Percentiles rank a stretch among this genome's conserved stretches.
phyloP scores from a whole-genome alignment of 1,284 basidiomycete species.

The Marasmius tenuissimus region DNA sequence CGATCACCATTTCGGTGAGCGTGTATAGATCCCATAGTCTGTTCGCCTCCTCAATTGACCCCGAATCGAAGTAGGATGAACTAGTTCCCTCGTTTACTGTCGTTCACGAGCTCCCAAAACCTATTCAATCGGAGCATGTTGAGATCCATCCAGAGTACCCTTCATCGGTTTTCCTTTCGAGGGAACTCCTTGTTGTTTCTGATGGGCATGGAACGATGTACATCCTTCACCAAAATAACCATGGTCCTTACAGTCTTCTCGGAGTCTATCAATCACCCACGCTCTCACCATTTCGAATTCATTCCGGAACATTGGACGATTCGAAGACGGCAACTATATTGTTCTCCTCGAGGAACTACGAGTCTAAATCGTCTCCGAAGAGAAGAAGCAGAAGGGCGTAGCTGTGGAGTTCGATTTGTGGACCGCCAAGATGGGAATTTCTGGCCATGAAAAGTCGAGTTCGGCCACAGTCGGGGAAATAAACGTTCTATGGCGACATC shows the following conservation, averaged over 20 bases:
- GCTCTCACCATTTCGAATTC: slow-evolving; percentile 58
- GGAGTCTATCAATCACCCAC: slow-evolving; percentile 54
- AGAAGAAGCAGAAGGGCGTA: slow-evolving; percentile 20
- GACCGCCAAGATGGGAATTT: slow-evolving; percentile 53
- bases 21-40: slow-evolving; percentile 7
- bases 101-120: slow-evolving; percentile 60
- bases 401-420: slow-evolving; percentile 60
- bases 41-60: slow-evolving; percentile 17
- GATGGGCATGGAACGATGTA: slow-evolving; percentile 77
- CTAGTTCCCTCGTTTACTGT: slow-evolving; percentile 53
- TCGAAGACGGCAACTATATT: slow-evolving; percentile 44
- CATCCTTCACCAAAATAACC: slow-evolving; percentile 42
- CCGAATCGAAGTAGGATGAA: slow-evolving; percentile 45
- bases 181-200: slow-evolving; percentile 56
- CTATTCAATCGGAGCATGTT: slow-evolving; percentile 38
- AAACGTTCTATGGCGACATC: slow-evolving; percentile 65
- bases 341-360: slow-evolving; percentile 57
- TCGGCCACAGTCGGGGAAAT: slow-evolving; percentile 22
- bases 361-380: slow-evolving; percentile 12
- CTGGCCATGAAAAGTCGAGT: slow-evolving; percentile 11
- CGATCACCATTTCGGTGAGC: slow-evolving; percentile 62
- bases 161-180: slow-evolving; percentile 59
- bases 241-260: slow-evolving; percentile 43
- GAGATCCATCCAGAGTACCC: slow-evolving; percentile 73
- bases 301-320: slow-evolving; percentile 40